These are phyloP conservation scores for Penicillium taxi DNA, from an alignment of 495 filamentous ascomycete genomes.

Conservation along the genomic window DNA sequence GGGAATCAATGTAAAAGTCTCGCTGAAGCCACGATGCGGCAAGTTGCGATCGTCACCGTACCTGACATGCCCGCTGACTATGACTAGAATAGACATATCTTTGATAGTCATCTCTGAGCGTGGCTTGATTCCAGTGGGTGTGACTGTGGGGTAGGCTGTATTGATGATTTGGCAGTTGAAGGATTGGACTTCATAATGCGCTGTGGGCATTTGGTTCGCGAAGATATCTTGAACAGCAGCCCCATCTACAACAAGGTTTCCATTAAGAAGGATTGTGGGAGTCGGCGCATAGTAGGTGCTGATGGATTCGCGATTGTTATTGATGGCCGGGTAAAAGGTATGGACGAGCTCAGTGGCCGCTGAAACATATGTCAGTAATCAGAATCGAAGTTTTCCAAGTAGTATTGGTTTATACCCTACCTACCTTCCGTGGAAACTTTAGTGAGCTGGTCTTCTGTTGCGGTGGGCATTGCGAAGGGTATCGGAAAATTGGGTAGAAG, in stretches of 20 bases:
- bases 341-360: slow-evolving; percentile 47
- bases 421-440: slow-evolving; percentile 46
- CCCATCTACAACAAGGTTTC: slow-evolving; percentile 49
- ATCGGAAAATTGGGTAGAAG: slow-evolving; percentile 1
- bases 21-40: slow-evolving; percentile 58
- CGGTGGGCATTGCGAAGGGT: slow-evolving; percentile 27
- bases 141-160: slow-evolving; percentile 45
- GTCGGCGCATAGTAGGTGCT: slow-evolving; percentile 50
- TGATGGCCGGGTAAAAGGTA: slow-evolving; percentile 47
- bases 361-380: slow-evolving; percentile 13
- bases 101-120: slow-evolving; percentile 31
- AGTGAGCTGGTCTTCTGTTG: slow-evolving; percentile 34
- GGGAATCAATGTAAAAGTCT: slow-evolving; percentile 69
- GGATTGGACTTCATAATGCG: slow-evolving; percentile 56
- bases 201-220: slow-evolving; percentile 51
- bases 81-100: slow-evolving; percentile 62
- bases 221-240: slow-evolving; percentile 53
- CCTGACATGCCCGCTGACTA: slow-evolving; percentile 59
- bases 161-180: slow-evolving; percentile 72
- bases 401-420: neutral
- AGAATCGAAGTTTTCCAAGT: neutral
- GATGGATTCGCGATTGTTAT: slow-evolving; percentile 45
- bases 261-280: slow-evolving; percentile 57
- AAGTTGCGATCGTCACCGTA: slow-evolving; percentile 50
- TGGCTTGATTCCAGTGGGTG: slow-evolving; percentile 30